These are phyloP conservation scores for Apodospora peruviana DNA, from an alignment of 495 filamentous ascomycete genomes.

Conservation along the genomic window DNA sequence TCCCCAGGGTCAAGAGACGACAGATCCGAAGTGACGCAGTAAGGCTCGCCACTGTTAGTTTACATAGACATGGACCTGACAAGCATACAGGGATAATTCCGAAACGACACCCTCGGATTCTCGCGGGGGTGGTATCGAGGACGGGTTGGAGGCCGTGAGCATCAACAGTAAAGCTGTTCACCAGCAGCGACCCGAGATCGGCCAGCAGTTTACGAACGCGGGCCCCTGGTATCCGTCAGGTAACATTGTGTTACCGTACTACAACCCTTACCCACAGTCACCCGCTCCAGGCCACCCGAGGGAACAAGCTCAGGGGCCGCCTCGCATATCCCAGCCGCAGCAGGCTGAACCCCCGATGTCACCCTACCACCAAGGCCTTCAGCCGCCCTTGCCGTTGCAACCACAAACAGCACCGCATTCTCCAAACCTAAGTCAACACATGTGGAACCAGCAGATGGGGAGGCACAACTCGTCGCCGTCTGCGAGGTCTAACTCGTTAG, in stretches of 20 bases:
- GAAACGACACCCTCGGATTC: neutral
- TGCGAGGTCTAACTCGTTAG: conserved; percentile 10
- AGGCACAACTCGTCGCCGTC: conserved; percentile 6
- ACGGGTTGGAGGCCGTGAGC: neutral
- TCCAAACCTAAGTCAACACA: neutral
- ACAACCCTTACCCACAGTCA: neutral
- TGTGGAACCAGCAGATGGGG: conserved; percentile 4
- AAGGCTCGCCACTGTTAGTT: neutral
- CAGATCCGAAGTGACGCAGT: neutral
- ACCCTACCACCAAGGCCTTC: neutral
- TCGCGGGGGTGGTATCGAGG: neutral
- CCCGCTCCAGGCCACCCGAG: neutral
- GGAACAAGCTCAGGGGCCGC: neutral
- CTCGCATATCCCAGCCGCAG: neutral
- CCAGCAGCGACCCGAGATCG: neutral
- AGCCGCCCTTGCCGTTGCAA: neutral
- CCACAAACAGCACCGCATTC: neutral
- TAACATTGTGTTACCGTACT: conserved; percentile 7
- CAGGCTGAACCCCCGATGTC: too few species aligned
- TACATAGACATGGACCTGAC: too few species aligned
- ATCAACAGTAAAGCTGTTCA: neutral
- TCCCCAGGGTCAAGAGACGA: neutral
- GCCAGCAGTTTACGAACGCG: conserved; percentile 2
- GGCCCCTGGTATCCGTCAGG: conserved; percentile 13
- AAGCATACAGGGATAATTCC: too few species aligned